Evolutionary conservation across 768 basidiomycete species (phyloP).

Genomic region (Russula virescens): DNA sequence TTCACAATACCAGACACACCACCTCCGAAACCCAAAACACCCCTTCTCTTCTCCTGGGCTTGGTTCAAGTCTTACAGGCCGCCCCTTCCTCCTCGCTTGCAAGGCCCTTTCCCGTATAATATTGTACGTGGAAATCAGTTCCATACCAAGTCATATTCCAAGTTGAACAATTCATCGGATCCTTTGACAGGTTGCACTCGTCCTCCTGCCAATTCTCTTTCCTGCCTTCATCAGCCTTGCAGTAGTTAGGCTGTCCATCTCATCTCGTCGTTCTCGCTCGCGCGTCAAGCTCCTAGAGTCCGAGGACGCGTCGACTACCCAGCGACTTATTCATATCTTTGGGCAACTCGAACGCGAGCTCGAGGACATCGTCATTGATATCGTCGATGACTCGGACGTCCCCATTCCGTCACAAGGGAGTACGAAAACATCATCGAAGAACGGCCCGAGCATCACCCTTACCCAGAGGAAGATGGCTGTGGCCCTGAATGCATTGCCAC

Average conservation of each 20-base stretch:
- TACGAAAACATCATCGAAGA: conserved; percentile 21
- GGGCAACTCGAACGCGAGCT: conserved; percentile 53
- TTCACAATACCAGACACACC: conserved; percentile 13
- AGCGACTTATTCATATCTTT: conserved; percentile 53
- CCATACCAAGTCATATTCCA: too few species aligned
- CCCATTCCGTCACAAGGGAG: not conserved
- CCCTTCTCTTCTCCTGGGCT: not conserved
- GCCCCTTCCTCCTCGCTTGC: conserved; percentile 14
- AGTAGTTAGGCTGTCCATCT: conserved; percentile 52
- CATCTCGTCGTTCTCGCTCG: conserved; percentile 52
- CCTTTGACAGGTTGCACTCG: conserved; percentile 42
- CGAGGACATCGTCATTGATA: conserved; percentile 55
- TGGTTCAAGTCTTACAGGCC: conserved; percentile 20
- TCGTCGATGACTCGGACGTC: conserved; percentile 39
- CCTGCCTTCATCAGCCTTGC: conserved; percentile 51
- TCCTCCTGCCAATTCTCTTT: conserved; percentile 57
- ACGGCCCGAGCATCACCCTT: conserved; percentile 39
- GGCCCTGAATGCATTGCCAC: conserved; percentile 61
- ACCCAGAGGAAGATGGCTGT: conserved; percentile 52
- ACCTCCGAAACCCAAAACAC: conserved; percentile 6
- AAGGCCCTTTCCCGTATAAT: conserved; percentile 56
- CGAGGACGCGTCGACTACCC: conserved; percentile 38
- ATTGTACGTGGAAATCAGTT: too few species aligned
- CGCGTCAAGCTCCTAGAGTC: conserved; percentile 63
- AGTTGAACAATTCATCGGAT: not conserved